Conservation (phyloP, 2,329 filamentous ascomycete species). For the Ustilaginoidea virens region DNA sequence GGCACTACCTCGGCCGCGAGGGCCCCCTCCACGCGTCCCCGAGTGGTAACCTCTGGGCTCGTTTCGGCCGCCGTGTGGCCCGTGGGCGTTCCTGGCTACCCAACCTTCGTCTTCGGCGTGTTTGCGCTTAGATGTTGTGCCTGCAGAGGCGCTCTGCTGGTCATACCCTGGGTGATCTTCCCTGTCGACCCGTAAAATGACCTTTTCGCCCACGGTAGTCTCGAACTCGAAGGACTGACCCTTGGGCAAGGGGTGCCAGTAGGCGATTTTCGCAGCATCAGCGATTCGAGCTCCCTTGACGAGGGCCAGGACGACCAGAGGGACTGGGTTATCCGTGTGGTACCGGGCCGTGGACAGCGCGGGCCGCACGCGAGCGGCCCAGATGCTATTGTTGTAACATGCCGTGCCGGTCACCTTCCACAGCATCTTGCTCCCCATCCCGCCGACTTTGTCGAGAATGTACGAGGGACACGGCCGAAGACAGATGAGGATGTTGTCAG, state of each 20-base stretch:
- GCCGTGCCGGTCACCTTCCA: slow-evolving; percentile 75
- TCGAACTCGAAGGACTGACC: slow-evolving; percentile 66
- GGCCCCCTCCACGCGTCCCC: slow-evolving; percentile 16
- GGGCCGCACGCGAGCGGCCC: slow-evolving; percentile 70
- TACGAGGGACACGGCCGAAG: slow-evolving; percentile 56
- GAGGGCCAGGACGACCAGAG: slow-evolving; percentile 70
- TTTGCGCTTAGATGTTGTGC: slow-evolving; percentile 44
- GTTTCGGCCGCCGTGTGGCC: slow-evolving; percentile 21
- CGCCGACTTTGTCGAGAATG: slow-evolving; percentile 72
- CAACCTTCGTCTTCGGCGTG: slow-evolving; percentile 33
- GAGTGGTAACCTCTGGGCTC: slow-evolving; percentile 28
- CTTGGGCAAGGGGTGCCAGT: slow-evolving; percentile 63
- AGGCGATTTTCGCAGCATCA: slow-evolving; percentile 67
- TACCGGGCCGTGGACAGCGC: slow-evolving; percentile 49
- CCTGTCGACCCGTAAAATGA: slow-evolving; percentile 64
- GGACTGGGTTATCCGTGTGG: slow-evolving; percentile 66
- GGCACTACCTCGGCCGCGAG: slow-evolving; percentile 19
- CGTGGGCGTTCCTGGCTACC: slow-evolving; percentile 16
- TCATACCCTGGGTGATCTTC: slow-evolving; percentile 48
- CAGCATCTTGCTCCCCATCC: slow-evolving; percentile 65
- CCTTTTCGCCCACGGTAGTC: slow-evolving; percentile 74
- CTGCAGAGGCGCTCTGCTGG: slow-evolving; percentile 46
- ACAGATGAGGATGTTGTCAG: slow-evolving; percentile 83
- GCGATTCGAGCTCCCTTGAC: slow-evolving; percentile 60
- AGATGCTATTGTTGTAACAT: slow-evolving; percentile 64